phyloP scores from a whole-genome alignment of 768 basidiomycete species.

The Strobilomyces echinocephalus region DNA sequence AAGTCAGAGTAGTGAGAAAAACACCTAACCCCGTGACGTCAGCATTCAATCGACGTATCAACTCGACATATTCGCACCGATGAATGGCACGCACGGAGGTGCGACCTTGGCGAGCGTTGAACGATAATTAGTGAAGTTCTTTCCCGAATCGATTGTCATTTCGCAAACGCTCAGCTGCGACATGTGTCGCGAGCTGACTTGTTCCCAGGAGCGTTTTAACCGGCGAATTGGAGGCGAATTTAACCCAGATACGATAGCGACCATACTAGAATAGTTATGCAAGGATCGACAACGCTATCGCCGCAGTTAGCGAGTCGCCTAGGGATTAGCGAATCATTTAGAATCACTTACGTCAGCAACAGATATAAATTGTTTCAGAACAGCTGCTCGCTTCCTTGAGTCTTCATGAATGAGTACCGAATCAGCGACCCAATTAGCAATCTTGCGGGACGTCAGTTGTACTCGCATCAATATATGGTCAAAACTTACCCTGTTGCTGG shows the following conservation, averaged over 20 bases:
- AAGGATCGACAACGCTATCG: constrained; percentile 77
- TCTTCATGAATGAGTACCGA: constrained; percentile 78
- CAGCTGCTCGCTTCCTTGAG: constrained; percentile 70
- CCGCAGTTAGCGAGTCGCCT: neutral
- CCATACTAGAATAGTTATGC: constrained; percentile 97
- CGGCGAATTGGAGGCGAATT: constrained; percentile 92
- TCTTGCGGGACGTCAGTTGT: constrained; percentile 40
- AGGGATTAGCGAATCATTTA: neutral
- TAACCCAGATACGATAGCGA: constrained; percentile 89
- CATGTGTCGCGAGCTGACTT: constrained; percentile 71
- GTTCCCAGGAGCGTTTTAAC: constrained; percentile 91
- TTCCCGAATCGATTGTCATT: constrained; percentile 86
- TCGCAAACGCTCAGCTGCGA: constrained; percentile 75
- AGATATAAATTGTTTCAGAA: constrained; percentile 87
- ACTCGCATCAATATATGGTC: neutral
- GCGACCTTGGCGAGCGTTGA: constrained; percentile 75
- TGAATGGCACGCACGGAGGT: constrained; percentile 95
- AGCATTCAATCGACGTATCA: neutral
- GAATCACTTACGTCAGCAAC: constrained; percentile 75
- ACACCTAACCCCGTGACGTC: constrained; percentile 56
- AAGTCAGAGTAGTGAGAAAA: constrained; percentile 91
- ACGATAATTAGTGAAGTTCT: constrained; percentile 92
- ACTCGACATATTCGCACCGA: constrained; percentile 52
- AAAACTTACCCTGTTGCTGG: constrained; percentile 70
- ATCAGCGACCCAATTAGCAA: constrained; percentile 91